Percentiles rank a stretch among this genome's conserved stretches.
Evolutionary conservation across 1,284 basidiomycete genomes (phyloP).

Genomic region (Fomitopsis betulina): DNA sequence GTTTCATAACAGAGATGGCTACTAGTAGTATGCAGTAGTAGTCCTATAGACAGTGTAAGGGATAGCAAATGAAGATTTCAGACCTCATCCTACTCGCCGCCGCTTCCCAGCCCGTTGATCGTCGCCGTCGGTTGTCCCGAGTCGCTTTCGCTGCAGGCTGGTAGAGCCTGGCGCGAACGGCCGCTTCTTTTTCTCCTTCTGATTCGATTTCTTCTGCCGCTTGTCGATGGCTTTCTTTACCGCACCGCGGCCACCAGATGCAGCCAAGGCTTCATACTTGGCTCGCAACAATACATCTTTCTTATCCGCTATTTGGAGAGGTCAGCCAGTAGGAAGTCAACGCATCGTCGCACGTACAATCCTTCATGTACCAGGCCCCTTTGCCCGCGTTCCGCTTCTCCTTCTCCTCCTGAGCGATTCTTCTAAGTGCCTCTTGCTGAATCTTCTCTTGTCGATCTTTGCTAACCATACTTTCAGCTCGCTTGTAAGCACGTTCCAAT

Average conservation of each 20-base stretch:
- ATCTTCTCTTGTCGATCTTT: slow-evolving; percentile 67
- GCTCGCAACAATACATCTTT: slow-evolving; percentile 70
- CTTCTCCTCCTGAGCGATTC: slow-evolving; percentile 63
- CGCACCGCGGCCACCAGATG: slow-evolving; percentile 70
- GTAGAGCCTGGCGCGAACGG: slow-evolving; percentile 44
- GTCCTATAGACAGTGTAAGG: no score
- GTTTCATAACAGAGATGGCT: neutral
- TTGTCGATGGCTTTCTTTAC: slow-evolving; percentile 88
- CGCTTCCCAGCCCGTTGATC: slow-evolving; percentile 2
- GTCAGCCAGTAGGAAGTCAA: neutral
- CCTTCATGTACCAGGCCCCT: slow-evolving; percentile 84
- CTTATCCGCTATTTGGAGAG: slow-evolving; percentile 60
- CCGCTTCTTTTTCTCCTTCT: slow-evolving; percentile 86
- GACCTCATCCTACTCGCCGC: slow-evolving; percentile 4
- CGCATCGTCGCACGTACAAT: slow-evolving; percentile 44
- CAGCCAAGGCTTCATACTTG: slow-evolving; percentile 72
- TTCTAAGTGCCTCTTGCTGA: slow-evolving; percentile 61
- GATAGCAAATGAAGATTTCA: no score
- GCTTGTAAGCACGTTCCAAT: slow-evolving; percentile 77
- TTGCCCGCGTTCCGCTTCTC: slow-evolving; percentile 76
- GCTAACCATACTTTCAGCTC: slow-evolving; percentile 76
- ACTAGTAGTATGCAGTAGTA: neutral
- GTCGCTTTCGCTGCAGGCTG: neutral
- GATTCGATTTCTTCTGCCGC: slow-evolving; percentile 81
- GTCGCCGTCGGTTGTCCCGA: neutral